Evolutionary conservation across 1,284 basidiomycete species (phyloP).

Genomic region (Boletus mariae): DNA sequence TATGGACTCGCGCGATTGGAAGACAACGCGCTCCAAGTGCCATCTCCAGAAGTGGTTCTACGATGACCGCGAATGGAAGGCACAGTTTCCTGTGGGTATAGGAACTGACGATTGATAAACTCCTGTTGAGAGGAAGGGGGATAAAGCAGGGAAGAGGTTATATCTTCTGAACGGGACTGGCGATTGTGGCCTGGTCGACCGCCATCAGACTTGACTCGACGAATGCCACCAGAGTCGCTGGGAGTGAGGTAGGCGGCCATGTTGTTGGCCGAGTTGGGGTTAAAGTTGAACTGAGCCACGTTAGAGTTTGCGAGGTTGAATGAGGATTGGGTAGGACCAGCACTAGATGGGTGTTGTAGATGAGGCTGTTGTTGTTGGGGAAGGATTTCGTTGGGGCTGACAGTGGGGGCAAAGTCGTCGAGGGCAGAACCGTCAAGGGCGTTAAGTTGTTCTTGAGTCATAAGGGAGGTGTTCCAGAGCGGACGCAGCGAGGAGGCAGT

Average conservation of each 20-base stretch:
- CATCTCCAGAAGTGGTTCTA: conserved; percentile 54
- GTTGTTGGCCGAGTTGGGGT: conserved; percentile 11
- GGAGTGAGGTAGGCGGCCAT: conserved; percentile 46
- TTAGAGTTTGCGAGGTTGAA: conserved; percentile 26
- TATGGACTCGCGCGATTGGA: conserved; percentile 34
- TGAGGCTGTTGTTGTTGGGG: conserved; percentile 26
- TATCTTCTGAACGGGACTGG: conserved; percentile 52
- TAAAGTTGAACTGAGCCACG: conserved; percentile 30
- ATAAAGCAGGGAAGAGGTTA: conserved; percentile 34
- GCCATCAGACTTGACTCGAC: conserved; percentile 53
- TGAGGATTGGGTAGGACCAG: conserved; percentile 20
- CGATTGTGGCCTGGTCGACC: conserved; percentile 42
- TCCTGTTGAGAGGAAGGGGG: conserved; percentile 43
- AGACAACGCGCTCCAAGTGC: conserved; percentile 31
- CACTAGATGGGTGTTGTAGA: conserved; percentile 24
- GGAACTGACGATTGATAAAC: conserved; percentile 45
- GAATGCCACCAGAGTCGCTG: conserved; percentile 36
- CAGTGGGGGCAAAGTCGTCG: conserved; percentile 37
- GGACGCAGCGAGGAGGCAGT: conserved; percentile 48
- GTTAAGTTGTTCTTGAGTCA: conserved; percentile 33
- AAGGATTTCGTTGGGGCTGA: conserved; percentile 49
- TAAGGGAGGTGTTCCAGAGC: conserved; percentile 45
- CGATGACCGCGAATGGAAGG: conserved; percentile 50
- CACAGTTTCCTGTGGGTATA: conserved; percentile 40
- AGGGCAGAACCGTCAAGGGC: conserved; percentile 30